These are phyloP conservation scores for Entoloma clypeatum DNA, from an alignment of 1,284 basidiomycete species.

Conservation along the genomic window DNA sequence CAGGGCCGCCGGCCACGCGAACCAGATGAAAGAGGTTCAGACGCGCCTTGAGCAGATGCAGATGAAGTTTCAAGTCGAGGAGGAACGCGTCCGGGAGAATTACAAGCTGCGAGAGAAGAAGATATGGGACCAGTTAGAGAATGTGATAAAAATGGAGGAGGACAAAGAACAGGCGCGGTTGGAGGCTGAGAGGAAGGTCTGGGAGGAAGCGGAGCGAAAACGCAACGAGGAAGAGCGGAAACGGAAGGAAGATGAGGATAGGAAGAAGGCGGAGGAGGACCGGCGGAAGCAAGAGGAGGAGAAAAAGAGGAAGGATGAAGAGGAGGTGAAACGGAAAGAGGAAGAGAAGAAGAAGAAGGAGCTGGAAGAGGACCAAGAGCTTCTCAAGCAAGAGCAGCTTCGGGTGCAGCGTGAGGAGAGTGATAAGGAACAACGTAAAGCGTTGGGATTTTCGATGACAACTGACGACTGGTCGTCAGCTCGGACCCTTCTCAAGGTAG, in stretches of 20 bases:
- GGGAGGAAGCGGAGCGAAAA: conserved; percentile 44
- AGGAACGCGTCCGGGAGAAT: conserved; percentile 39
- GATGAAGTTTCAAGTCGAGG: conserved; percentile 42
- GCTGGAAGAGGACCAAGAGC: conserved; percentile 34
- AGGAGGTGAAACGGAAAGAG: conserved; percentile 35
- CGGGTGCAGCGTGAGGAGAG: conserved; percentile 34
- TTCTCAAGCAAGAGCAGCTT: conserved; percentile 35
- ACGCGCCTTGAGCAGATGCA: conserved; percentile 39
- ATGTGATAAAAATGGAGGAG: conserved; percentile 60
- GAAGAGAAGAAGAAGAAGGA: conserved; percentile 41
- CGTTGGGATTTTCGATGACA: conserved; percentile 48
- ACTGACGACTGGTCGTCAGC: conserved; percentile 69
- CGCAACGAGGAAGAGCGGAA: conserved; percentile 35
- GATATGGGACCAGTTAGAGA: conserved; percentile 60
- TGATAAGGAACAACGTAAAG: conserved; percentile 34
- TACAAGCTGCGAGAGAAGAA: conserved; percentile 52
- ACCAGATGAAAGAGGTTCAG: conserved; percentile 50
- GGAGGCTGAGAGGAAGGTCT: conserved; percentile 46
- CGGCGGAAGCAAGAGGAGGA: conserved; percentile 31
- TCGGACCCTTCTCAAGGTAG: conserved; percentile 57
- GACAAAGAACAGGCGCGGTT: conserved; percentile 49
- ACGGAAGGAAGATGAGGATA: conserved; percentile 36
- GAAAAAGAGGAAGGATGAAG: conserved; percentile 38
- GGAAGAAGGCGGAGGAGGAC: conserved; percentile 34
- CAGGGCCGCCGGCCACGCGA: conserved; percentile 38